Percentiles rank a stretch among this genome's conserved stretches.
Evolutionary conservation across 495 filamentous ascomycete species (phyloP).

Genomic region (Penicillium nucicola): DNA sequence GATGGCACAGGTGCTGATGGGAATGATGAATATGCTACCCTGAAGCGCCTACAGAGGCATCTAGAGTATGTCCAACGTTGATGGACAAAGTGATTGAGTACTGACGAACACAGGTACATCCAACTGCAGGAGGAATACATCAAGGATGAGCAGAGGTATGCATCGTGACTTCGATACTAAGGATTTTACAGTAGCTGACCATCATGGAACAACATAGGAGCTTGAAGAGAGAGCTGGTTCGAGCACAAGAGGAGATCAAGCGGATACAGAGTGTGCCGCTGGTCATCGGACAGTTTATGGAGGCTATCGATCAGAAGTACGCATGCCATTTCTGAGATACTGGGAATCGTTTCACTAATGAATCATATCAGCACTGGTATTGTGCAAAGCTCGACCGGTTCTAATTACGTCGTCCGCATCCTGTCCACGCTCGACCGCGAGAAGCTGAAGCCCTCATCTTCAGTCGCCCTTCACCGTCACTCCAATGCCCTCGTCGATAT

Average conservation of each 20-base stretch:
- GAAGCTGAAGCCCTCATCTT: constrained; percentile 93
- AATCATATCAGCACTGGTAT: constrained; percentile 75
- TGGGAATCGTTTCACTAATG: constrained; percentile 19
- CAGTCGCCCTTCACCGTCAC: constrained; percentile 94
- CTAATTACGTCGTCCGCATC: constrained; percentile 98
- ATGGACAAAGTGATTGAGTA: not conserved
- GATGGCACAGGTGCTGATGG: constrained; percentile 78
- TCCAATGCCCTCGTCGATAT: constrained; percentile 98
- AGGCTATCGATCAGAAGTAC: constrained; percentile 99
- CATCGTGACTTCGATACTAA: not conserved
- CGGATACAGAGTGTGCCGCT: constrained; percentile 96
- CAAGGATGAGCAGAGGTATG: constrained; percentile 96
- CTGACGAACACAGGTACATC: constrained; percentile 69
- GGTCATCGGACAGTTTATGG: constrained; percentile 99
- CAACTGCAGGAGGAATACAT: constrained; percentile 99
- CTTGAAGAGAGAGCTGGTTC: constrained; percentile 93
- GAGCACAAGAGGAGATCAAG: constrained; percentile 99
- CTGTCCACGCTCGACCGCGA: constrained; percentile 98
- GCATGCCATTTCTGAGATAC: constrained; percentile 7
- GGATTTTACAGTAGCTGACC: constrained; percentile 3
- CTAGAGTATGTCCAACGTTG: constrained; percentile 63
- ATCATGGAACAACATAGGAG: constrained; percentile 54
- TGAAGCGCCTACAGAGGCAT: constrained; percentile 94
- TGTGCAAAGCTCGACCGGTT: constrained; percentile 95
- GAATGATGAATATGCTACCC: constrained; percentile 87